Evolutionary conservation across 1,284 basidiomycete species (phyloP).

Genomic region (Mycena citricolor): DNA sequence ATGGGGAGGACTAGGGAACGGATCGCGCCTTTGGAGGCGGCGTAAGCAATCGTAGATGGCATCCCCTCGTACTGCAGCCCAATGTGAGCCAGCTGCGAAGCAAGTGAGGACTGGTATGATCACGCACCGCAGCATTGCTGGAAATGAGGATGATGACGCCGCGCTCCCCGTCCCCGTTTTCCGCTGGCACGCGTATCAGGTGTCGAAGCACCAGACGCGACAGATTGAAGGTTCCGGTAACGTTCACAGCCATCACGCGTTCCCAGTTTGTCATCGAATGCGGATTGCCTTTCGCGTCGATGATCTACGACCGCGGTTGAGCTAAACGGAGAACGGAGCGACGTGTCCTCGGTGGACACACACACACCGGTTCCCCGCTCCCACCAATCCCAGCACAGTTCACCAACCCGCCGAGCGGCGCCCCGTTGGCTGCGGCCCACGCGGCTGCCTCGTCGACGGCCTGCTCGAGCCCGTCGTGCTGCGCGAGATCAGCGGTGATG

Average conservation of each 20-base stretch:
- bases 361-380: slow-evolving; percentile 16
- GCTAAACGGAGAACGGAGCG: background rate
- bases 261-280: slow-evolving; percentile 52
- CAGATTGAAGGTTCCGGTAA: slow-evolving; percentile 55
- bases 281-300: slow-evolving; percentile 44
- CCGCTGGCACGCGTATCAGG: slow-evolving; percentile 45
- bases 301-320: slow-evolving; percentile 40
- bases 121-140: slow-evolving; percentile 53
- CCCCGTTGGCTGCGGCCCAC: slow-evolving; percentile 45
- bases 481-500: slow-evolving; percentile 46
- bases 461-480: slow-evolving; percentile 36
- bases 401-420: slow-evolving; percentile 51
- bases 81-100: background rate
- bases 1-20: slow-evolving; percentile 54
- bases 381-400: slow-evolving; percentile 56
- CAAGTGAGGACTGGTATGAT: background rate
- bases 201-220: slow-evolving; percentile 49
- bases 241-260: slow-evolving; percentile 47
- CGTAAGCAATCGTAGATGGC: slow-evolving; percentile 51
- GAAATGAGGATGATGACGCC: slow-evolving; percentile 54
- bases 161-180: slow-evolving; percentile 46
- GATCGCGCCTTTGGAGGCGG: slow-evolving; percentile 55
- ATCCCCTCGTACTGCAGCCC: slow-evolving; percentile 44
- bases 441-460: slow-evolving; percentile 42
- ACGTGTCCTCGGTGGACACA: background rate